A percentile compares a stretch with the other conserved stretches of the same genome.
Evolutionary conservation across 1,284 basidiomycete species (phyloP).

Genomic region (Hemileia vastatrix): DNA sequence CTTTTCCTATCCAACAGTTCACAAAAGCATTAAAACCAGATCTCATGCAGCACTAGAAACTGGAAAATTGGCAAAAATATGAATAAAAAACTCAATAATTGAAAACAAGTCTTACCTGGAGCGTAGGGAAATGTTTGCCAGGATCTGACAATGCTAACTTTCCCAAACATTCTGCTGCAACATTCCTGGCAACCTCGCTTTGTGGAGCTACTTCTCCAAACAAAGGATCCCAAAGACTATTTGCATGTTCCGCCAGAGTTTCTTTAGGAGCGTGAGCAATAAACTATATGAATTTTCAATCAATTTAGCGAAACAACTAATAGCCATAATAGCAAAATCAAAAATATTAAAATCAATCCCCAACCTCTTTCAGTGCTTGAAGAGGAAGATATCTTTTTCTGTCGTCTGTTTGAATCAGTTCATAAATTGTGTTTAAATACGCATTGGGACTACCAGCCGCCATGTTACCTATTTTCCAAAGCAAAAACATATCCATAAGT

Average conservation of each 20-base stretch:
- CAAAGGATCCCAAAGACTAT: slow-evolving; percentile 77
- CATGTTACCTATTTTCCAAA: slow-evolving; percentile 61
- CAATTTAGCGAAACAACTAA: not conserved
- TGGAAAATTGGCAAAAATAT: not conserved
- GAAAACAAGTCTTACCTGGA: slow-evolving; percentile 56
- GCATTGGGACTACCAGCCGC: slow-evolving; percentile 77
- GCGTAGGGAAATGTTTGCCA: slow-evolving; percentile 72
- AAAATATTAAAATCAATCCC: slow-evolving; percentile 3
- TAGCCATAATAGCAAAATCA: slow-evolving; percentile 3
- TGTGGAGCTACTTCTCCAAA: slow-evolving; percentile 59
- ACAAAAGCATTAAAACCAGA: not conserved
- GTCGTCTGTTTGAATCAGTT: slow-evolving; percentile 63
- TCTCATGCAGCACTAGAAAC: not conserved
- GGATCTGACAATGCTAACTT: slow-evolving; percentile 87
- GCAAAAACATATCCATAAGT: not conserved
- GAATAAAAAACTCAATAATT: slow-evolving; percentile 12
- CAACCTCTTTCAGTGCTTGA: slow-evolving; percentile 83
- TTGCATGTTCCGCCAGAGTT: slow-evolving; percentile 72
- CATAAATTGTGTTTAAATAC: slow-evolving; percentile 75
- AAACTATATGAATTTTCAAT: slow-evolving; percentile 51
- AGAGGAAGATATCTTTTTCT: slow-evolving; percentile 71
- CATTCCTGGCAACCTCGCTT: slow-evolving; percentile 84
- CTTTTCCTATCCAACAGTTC: slow-evolving; percentile 31
- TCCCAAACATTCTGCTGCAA: slow-evolving; percentile 91
- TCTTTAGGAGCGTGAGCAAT: slow-evolving; percentile 77